Evolutionary conservation across 805 yeast genomes (phyloP).

Genomic region (Millerozyma miso): DNA sequence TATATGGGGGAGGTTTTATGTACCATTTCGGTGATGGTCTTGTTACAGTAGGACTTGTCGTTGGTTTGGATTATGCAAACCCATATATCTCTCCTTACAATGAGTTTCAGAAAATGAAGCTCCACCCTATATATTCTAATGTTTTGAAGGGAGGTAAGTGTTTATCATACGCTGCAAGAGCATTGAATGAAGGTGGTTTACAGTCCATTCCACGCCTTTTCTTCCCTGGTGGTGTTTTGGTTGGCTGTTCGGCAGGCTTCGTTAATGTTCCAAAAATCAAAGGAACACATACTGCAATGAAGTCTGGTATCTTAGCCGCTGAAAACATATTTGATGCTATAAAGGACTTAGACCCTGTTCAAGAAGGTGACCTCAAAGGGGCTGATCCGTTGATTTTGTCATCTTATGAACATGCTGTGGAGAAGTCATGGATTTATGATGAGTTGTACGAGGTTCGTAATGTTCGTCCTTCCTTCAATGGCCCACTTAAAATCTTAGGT

Average conservation of each 20-base stretch:
- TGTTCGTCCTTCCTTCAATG: conserved; percentile 85
- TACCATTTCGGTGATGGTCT: conserved; percentile 94
- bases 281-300: conserved; percentile 97
- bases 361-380: conserved; percentile 37
- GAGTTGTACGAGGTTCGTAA: conserved; percentile 86
- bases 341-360: conserved; percentile 43
- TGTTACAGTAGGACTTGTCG: conserved; percentile 89
- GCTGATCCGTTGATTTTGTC: conserved; percentile 41
- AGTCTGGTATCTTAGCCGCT: conserved; percentile 93
- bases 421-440: conserved; percentile 78
- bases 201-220: conserved; percentile 87
- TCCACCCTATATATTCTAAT: conserved; percentile 75
- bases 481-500: conserved; percentile 69
- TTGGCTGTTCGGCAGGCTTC: conserved; percentile 96
- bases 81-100: conserved; percentile 95
- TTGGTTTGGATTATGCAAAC: conserved; percentile 90
- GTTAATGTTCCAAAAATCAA: conserved; percentile 96
- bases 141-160: conserved; percentile 87
- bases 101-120: conserved; percentile 93
- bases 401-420: conserved; percentile 60
- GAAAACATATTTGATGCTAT: conserved; percentile 58
- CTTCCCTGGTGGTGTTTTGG: conserved; percentile 95
- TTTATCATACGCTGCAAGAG: conserved; percentile 91
- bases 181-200: conserved; percentile 93
- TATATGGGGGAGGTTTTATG: conserved; percentile 96